phyloP scores from a whole-genome alignment of 768 basidiomycete species.

The Daedaleopsis sinensis region DNA sequence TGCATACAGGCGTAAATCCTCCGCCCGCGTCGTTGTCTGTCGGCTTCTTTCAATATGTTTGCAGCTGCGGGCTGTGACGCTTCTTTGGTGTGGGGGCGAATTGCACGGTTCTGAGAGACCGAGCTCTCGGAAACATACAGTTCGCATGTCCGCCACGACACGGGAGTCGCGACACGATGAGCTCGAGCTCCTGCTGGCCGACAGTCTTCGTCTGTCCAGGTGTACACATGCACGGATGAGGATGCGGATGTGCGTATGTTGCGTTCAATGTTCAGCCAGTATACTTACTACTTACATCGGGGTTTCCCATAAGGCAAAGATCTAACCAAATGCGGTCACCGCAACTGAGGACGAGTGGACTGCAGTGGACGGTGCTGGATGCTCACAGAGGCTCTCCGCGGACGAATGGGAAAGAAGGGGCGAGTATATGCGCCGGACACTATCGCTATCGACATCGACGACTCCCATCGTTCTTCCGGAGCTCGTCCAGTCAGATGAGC shows the following conservation, averaged over 20 bases:
- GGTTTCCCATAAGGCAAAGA: not conserved
- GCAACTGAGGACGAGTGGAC: not conserved
- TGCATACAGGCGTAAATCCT: not conserved
- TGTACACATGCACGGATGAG: not conserved
- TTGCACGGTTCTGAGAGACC: not conserved
- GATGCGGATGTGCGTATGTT: no score
- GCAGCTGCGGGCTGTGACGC: not conserved
- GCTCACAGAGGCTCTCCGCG: no score
- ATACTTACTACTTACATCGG: no score
- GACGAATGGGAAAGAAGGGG: not conserved
- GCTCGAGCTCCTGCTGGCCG: not conserved
- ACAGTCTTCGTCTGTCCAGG: not conserved
- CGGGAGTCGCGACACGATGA: no score
- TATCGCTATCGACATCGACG: constrained; percentile 18
- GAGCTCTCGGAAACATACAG: not conserved
- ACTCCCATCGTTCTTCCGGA: constrained; percentile 11
- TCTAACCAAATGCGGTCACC: not conserved
- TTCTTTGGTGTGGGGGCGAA: not conserved
- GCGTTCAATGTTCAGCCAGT: no score
- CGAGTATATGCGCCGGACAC: not conserved
- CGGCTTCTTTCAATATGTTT: not conserved
- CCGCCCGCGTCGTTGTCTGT: not conserved
- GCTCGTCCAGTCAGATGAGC: constrained; percentile 17
- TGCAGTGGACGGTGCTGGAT: no score
- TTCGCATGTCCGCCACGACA: not conserved